phyloP scores from a whole-genome alignment of 1,284 basidiomycete genomes.

The Cystobasidium slooffiae region DNA sequence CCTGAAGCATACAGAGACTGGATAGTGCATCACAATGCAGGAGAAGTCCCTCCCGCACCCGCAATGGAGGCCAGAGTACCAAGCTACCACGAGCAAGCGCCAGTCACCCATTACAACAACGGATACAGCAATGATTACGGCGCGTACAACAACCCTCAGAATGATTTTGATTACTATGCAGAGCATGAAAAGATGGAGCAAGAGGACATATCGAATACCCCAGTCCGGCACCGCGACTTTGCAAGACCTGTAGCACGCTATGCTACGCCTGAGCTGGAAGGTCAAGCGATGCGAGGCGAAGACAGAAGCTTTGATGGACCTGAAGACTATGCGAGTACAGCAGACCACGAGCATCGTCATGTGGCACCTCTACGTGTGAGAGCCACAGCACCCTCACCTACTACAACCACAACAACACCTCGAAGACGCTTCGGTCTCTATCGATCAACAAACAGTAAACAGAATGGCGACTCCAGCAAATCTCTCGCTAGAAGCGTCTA shows the following conservation, averaged over 20 bases:
- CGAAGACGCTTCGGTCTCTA: constrained; percentile 35
- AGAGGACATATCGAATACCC: neutral
- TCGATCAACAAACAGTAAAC: constrained; percentile 33
- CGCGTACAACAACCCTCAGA: neutral
- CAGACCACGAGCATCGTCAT: constrained; percentile 3
- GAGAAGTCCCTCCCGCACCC: constrained; percentile 19
- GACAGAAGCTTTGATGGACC: constrained; percentile 41
- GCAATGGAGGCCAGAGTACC: constrained; percentile 22
- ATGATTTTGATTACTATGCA: constrained; percentile 13
- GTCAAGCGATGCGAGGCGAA: constrained; percentile 15
- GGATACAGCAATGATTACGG: constrained; percentile 5
- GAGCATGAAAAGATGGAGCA: constrained; percentile 28
- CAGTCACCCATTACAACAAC: constrained; percentile 10
- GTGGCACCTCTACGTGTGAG: neutral
- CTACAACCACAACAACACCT: constrained; percentile 4
- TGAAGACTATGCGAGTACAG: constrained; percentile 36
- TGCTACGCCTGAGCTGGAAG: constrained; percentile 41
- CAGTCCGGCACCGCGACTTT: constrained; percentile 1
- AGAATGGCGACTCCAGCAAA: constrained; percentile 26
- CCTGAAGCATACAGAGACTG: constrained; percentile 35
- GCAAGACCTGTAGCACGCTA: constrained; percentile 7
- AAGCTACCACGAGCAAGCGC: constrained; percentile 26
- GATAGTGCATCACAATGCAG: constrained; percentile 24
- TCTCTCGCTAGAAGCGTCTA: constrained; percentile 24
- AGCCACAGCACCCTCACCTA: neutral